Conservation (phyloP, 106 monocot genomes). For the Dendrobium officinale region DNA sequence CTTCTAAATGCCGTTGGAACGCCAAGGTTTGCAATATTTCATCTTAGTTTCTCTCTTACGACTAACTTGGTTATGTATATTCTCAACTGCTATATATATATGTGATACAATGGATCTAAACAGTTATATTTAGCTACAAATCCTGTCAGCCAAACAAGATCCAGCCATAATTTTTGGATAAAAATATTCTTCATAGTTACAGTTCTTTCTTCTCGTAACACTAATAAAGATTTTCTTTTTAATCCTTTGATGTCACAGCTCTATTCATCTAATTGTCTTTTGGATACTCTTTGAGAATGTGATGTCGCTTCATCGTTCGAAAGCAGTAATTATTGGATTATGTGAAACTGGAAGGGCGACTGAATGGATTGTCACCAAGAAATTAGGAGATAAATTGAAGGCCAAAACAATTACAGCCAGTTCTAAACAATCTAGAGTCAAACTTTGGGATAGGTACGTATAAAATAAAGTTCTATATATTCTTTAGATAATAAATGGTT, state of each 20-base stretch:
- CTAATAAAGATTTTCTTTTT: background rate
- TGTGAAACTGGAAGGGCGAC: conserved; percentile 43
- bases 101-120: too few relatives aligned
- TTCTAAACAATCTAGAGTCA: background rate
- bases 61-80: background rate
- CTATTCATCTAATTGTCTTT: conserved; percentile 47
- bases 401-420: background rate
- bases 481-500: too few relatives aligned
- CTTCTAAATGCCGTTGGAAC: conserved; percentile 62
- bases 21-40: conserved; percentile 19
- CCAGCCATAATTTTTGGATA: too few relatives aligned
- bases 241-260: conserved; percentile 14
- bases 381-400: conserved; percentile 34
- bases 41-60: background rate
- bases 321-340: conserved; percentile 46
- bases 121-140: too few relatives aligned
- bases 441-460: background rate
- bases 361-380: conserved; percentile 68
- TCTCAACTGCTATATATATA: too few relatives aligned
- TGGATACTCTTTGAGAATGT: conserved; percentile 78
- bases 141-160: too few relatives aligned
- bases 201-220: background rate
- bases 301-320: conserved; percentile 56
- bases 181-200: too few relatives aligned
- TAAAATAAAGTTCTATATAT: too few relatives aligned